phyloP scores from a whole-genome alignment of 1,284 basidiomycete genomes.

The Termitomyces sp. region DNA sequence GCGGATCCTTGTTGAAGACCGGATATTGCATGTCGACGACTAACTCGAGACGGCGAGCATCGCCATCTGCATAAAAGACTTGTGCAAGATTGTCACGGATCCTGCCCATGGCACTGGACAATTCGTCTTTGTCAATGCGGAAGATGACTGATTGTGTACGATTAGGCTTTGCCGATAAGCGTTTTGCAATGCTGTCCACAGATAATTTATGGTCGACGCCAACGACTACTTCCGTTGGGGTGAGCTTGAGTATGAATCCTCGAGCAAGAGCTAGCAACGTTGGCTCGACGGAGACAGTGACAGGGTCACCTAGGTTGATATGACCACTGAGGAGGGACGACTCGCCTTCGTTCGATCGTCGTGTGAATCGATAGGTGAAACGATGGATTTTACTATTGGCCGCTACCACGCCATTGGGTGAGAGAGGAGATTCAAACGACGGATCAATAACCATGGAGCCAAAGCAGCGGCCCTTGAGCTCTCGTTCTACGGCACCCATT shows the following conservation, averaged over 20 bases:
- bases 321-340: slow-evolving; percentile 72
- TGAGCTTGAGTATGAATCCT: slow-evolving; percentile 79
- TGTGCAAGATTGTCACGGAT: slow-evolving; percentile 89
- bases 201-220: slow-evolving; percentile 82
- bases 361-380: slow-evolving; percentile 40
- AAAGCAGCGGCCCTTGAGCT: slow-evolving; percentile 78
- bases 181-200: slow-evolving; percentile 42
- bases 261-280: slow-evolving; percentile 77
- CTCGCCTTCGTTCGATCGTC: slow-evolving; percentile 9
- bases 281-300: slow-evolving; percentile 84
- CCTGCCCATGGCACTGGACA: slow-evolving; percentile 80
- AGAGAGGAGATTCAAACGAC: slow-evolving; percentile 10
- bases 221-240: slow-evolving; percentile 59
- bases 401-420: not conserved
- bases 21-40: slow-evolving; percentile 83
- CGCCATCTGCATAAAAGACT: slow-evolving; percentile 79
- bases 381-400: slow-evolving; percentile 39
- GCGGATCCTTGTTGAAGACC: slow-evolving; percentile 42
- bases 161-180: slow-evolving; percentile 21
- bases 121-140: slow-evolving; percentile 92
- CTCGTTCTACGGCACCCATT: slow-evolving; percentile 75
- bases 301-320: slow-evolving; percentile 75
- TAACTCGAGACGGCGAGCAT: slow-evolving; percentile 58
- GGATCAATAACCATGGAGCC: slow-evolving; percentile 68
- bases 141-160: slow-evolving; percentile 46